phyloP scores from a whole-genome alignment of 208 protist genomes.

The Crithidia brevicula region DNA sequence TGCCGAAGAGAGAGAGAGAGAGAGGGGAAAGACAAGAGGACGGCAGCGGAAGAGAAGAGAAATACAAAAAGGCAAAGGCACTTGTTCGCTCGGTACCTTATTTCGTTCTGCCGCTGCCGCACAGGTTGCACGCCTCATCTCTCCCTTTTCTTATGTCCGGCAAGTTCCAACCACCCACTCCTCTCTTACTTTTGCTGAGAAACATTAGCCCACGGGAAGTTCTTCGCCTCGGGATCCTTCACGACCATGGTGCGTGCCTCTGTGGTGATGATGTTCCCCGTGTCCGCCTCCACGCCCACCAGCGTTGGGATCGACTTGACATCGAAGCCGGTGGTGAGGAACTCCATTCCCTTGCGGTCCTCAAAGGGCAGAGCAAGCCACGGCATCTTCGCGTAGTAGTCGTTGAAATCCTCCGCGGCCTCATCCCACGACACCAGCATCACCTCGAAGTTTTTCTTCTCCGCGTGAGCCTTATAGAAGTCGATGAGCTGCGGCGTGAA shows the following conservation, averaged over 20 bases:
- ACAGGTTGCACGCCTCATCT: not conserved
- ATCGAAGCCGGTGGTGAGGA: constrained; percentile 54
- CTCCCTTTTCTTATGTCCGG: not conserved
- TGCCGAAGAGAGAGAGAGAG: not conserved
- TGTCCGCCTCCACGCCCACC: constrained; percentile 77
- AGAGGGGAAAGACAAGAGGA: not conserved
- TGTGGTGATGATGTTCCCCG: constrained; percentile 72
- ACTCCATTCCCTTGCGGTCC: constrained; percentile 42
- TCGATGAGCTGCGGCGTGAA: constrained; percentile 90
- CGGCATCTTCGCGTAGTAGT: constrained; percentile 87
- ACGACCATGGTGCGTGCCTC: constrained; percentile 56
- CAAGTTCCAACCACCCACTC: not conserved
- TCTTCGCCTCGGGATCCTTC: constrained; percentile 67
- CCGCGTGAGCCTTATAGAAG: constrained; percentile 79
- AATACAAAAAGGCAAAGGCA: constrained; percentile 7
- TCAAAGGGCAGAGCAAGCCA: constrained; percentile 80
- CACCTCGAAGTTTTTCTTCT: constrained; percentile 88
- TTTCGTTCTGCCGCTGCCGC: too few species aligned
- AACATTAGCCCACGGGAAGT: constrained; percentile 70
- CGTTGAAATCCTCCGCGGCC: constrained; percentile 66
- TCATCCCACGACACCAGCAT: constrained; percentile 85
- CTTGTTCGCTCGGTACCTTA: too few species aligned
- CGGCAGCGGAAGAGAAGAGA: not conserved
- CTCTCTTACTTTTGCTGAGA: constrained; percentile 21
- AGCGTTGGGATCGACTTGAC: constrained; percentile 85